Evolutionary conservation across 495 filamentous ascomycete species (phyloP).

Genomic region (Aspergillus haitiensis): DNA sequence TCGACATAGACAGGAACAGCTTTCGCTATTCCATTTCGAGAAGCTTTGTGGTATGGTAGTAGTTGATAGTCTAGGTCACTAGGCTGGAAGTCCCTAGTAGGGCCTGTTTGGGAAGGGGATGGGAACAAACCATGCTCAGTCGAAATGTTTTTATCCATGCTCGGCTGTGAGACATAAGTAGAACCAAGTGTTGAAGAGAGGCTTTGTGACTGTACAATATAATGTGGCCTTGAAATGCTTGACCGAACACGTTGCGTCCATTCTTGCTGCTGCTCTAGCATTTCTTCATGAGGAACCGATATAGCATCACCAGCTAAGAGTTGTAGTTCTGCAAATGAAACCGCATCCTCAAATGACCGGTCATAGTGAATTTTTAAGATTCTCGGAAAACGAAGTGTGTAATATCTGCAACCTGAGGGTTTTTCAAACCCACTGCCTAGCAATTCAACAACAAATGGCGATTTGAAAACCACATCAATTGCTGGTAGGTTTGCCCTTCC

Average conservation of each 20-base stretch:
- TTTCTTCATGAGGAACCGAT: conserved; percentile 37
- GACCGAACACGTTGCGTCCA: conserved; percentile 58
- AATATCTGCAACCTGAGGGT: conserved; percentile 55
- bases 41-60: background rate
- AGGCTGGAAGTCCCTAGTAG: background rate
- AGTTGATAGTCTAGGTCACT: background rate
- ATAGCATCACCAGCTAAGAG: conserved; percentile 51
- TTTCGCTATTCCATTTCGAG: background rate
- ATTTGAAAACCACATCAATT: conserved; percentile 53
- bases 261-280: conserved; percentile 51
- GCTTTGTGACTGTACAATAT: conserved; percentile 32
- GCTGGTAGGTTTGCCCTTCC: conserved; percentile 29
- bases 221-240: conserved; percentile 38
- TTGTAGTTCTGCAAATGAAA: conserved; percentile 57
- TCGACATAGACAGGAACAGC: conserved; percentile 31
- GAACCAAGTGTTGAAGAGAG: conserved; percentile 25
- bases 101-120: background rate
- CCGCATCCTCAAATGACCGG: conserved; percentile 54
- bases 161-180: conserved; percentile 4
- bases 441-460: conserved; percentile 66
- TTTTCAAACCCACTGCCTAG: conserved; percentile 66
- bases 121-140: background rate
- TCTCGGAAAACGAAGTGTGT: conserved; percentile 63
- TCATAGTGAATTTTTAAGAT: conserved; percentile 63
- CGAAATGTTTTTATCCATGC: background rate